A percentile compares a stretch with the other conserved stretches of the same genome.
Conservation (phyloP, 164 flowering plant genomes). For the Nymphaea thermarum region DNA sequence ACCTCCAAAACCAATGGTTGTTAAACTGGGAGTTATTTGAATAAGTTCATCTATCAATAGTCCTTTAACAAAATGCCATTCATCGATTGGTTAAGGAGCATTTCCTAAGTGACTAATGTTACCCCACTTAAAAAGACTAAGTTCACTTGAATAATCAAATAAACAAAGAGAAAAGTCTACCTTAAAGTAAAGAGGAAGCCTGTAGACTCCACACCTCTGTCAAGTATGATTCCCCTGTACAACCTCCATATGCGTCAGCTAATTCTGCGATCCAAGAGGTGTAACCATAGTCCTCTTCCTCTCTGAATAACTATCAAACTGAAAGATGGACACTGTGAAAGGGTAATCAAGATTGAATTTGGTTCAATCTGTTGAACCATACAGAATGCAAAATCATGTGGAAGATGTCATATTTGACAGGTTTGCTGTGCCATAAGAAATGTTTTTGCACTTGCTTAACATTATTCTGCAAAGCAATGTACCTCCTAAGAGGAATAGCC, state of each 20-base stretch:
- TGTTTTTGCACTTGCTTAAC: constrained; percentile 12
- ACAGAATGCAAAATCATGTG: constrained; percentile 17
- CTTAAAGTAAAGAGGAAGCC: not conserved
- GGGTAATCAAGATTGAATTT: constrained; percentile 4
- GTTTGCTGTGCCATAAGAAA: constrained; percentile 14
- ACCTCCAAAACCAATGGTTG: too few species aligned
- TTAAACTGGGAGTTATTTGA: not conserved
- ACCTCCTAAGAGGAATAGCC: constrained; percentile 7
- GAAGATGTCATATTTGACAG: constrained; percentile 14
- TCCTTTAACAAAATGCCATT: too few species aligned
- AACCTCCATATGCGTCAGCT: not conserved
- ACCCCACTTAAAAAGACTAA: not conserved
- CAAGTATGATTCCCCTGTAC: not conserved
- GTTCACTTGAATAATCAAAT: not conserved
- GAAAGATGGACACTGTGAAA: not conserved
- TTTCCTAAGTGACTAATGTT: too few species aligned
- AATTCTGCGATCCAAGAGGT: not conserved
- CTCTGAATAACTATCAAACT: not conserved
- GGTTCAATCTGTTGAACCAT: constrained; percentile 15
- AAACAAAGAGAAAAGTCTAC: not conserved
- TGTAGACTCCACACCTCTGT: not conserved
- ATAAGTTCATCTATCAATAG: too few species aligned
- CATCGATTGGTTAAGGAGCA: too few species aligned
- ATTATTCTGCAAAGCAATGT: constrained; percentile 8
- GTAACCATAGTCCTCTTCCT: not conserved